Base-by-base conservation (phyloP, 768 basidiomycete species). In the Calvatia gigantea region DNA sequence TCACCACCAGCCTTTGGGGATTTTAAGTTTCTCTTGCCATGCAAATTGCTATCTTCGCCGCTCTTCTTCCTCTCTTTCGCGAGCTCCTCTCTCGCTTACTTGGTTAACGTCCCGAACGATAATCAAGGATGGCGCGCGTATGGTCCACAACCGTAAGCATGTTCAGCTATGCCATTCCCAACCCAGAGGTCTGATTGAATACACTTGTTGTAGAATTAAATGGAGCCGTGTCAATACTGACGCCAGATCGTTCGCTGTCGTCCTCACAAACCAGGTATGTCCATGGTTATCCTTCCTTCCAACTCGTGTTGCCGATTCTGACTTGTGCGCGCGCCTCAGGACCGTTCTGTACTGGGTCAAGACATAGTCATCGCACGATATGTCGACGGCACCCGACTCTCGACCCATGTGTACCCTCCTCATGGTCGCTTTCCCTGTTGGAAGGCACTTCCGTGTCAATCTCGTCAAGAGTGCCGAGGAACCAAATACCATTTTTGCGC, bases 221-320 rank as follows among this genome's bases (percentile, higher is more conserved):
- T 57, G 49, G 49, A 12, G 35, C 3, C 41, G 48, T 6, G 56
- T 57, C 6, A 29, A 51, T 17, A 57, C 56, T 28, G 56, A 57
- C 31, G 23, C 56, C 17, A 9, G 19, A 14, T 6, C 6, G 1
- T 57, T 57, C 42, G 49, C 56, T 38, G 41, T 57, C 28, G 27
- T 51, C 19, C 49, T 57, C 23, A 51, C 49, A 29, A 56, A 56
- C 28, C 55, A 56, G 33, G 55, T 56, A 50, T 17, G 35, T n/a
- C 5, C 2, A 15, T 6, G 23, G 14, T 9, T 42, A 8, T 35
- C 27, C n/a, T 17, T 15, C 3, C 7, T 54, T 15, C 12, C 23
- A 9, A 12, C 17, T 5, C 19, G 14, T 28, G 23, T 21, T 33
- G 4, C 17, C 4, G 32, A 25, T 51, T 8, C 9, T 5, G 19